Percentiles rank a stretch among this genome's conserved stretches.
Evolutionary conservation across 805 yeast genomes (phyloP).

Genomic region (Debaryomyces hansenii): DNA sequence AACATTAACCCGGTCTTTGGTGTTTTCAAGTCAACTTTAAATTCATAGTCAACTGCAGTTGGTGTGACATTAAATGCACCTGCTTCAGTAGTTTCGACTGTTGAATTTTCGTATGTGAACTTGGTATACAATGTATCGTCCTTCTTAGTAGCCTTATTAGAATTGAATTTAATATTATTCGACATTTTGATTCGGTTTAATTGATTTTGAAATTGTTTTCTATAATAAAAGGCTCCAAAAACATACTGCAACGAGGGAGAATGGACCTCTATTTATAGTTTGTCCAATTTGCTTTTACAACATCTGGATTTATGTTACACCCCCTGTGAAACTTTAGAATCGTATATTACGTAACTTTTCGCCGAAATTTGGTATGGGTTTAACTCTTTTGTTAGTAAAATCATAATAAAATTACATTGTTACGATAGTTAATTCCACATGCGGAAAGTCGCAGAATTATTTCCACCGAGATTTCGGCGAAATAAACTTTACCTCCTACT

Average conservation of each 20-base stretch:
- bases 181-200: slow-evolving; percentile 15
- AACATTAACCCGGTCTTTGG: slow-evolving; percentile 88
- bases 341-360: not conserved
- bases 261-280: slow-evolving; percentile 1
- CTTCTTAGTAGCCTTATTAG: slow-evolving; percentile 51
- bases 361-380: not conserved
- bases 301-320: not conserved
- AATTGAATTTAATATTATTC: slow-evolving; percentile 51
- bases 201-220: not conserved
- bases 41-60: slow-evolving; percentile 69
- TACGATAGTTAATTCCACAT: not conserved
- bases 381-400: not conserved
- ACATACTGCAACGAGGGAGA: not conserved
- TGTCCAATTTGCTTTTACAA: not conserved
- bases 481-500: not conserved
- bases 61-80: slow-evolving; percentile 70
- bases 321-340: not conserved
- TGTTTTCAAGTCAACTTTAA: slow-evolving; percentile 76
- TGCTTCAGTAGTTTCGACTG: slow-evolving; percentile 53
- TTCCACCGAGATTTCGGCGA: not conserved
- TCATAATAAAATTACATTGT: not conserved
- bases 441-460: not conserved
- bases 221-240: not conserved
- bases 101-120: slow-evolving; percentile 74
- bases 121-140: slow-evolving; percentile 57